Evolutionary conservation across 1,139 yeast genomes (phyloP), one percentile per base, ranked within the genome.

Genomic region (Pichia terricola): DNA sequence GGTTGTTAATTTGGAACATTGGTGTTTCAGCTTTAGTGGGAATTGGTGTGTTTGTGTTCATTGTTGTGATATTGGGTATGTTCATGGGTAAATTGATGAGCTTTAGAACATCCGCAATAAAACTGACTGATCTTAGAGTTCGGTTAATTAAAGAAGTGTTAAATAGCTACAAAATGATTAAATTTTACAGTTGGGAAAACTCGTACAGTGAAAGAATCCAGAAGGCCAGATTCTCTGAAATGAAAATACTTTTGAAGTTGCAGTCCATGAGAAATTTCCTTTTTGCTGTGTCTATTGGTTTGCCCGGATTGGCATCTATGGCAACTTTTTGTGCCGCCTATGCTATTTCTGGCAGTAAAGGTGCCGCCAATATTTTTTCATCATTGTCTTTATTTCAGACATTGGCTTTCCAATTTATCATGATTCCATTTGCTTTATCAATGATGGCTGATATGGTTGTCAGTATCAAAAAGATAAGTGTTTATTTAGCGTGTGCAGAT

Each of bases 1-100:
- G 76, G 3, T 65, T 86, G 35, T 71, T 87, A 45, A 67, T 83
- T 43, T 69, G 73, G 49, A 83, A 83, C 54, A 72, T 87, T 44
- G 95, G 95, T 25, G 81, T 75, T 2, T 62, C 86, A 0, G 78
- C 91, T 0, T 63, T 86, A 42, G 81, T 81, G 4, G 88, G 94
- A 50, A 68, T 72, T 46, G 86, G 76, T 35, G 67, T 77, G 6
- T 70, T 75, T 41, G 55, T 77, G 74, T 8, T 30, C 11, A 52
- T 66, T 25, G 47, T 64, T 26, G 41, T 56, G 4, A n/a, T 57
- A 0, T 58, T 68, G 16, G 61, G 64, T 30, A 44, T 48, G 11
- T 55, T 65, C 7, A 68, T 77, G 34, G 16, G 63, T 37, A 56
- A 55, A 36, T 63, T 79, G 46, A 61, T 76, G 53, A 53, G 48